Evolutionary conservation across 148 eudicot genomes (phyloP).

Genomic region (Chenopodium suecicum): DNA sequence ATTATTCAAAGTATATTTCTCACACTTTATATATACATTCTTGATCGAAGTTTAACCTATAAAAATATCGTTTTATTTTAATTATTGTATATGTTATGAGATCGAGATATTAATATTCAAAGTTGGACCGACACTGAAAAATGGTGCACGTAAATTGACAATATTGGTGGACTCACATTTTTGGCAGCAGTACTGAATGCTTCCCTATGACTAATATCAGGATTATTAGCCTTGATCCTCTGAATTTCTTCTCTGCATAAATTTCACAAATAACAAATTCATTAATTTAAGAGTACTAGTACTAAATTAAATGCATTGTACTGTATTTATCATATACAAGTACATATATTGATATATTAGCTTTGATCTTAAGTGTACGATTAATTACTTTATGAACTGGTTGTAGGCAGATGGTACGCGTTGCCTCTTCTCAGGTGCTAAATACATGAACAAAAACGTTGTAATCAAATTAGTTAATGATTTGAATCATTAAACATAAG

Average conservation of each 20-base stretch:
- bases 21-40: background rate
- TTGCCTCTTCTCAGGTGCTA: constrained; percentile 97
- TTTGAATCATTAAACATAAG: background rate
- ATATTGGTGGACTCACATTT: constrained; percentile 50
- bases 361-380: background rate
- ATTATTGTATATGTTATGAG: no score
- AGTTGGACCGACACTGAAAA: background rate
- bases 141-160: background rate
- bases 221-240: constrained; percentile 86
- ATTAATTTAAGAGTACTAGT: background rate
- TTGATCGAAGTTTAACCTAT: background rate
- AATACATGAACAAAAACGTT: background rate
- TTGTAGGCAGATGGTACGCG: constrained; percentile 96
- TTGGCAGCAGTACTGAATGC: constrained; percentile 95
- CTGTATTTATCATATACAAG: background rate
- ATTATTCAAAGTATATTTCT: background rate
- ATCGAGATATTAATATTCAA: background rate
- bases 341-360: background rate
- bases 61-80: no score
- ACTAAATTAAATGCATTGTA: no score
- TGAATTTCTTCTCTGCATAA: constrained; percentile 75
- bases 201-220: constrained; percentile 91
- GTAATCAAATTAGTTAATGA: background rate
- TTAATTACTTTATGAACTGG: constrained; percentile 82
- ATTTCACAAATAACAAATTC: background rate